A percentile compares a stretch with the other conserved stretches of the same genome.
phyloP scores from a whole-genome alignment of 2,329 filamentous ascomycete species.

The Cladosporium sp. region DNA sequence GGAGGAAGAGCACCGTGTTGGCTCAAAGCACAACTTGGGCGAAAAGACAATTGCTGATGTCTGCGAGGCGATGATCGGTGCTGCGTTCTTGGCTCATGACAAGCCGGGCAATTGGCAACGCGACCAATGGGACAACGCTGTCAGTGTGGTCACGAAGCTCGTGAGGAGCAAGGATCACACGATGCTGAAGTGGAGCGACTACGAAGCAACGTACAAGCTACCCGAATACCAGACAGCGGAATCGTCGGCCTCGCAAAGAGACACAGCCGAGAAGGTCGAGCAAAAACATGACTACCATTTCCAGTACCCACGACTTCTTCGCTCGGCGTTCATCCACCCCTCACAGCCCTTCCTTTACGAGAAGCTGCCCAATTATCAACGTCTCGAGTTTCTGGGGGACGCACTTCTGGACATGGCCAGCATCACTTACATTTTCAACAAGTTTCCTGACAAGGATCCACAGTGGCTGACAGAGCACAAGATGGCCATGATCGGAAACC shows the following conservation, averaged over 20 bases:
- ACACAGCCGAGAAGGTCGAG: constrained; percentile 61
- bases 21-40: constrained; percentile 59
- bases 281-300: constrained; percentile 60
- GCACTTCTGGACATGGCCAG: constrained; percentile 79
- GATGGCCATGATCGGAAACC: constrained; percentile 98
- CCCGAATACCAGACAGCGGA: constrained; percentile 64
- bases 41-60: constrained; percentile 81
- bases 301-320: constrained; percentile 65
- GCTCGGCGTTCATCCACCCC: constrained; percentile 82
- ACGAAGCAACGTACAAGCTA: constrained; percentile 60
- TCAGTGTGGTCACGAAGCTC: constrained; percentile 61
- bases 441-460: constrained; percentile 72
- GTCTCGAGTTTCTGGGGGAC: constrained; percentile 88
- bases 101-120: constrained; percentile 35
- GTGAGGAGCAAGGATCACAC: constrained; percentile 64
- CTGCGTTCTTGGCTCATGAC: constrained; percentile 58
- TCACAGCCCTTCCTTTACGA: constrained; percentile 72
- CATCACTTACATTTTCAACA: constrained; percentile 73
- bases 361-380: constrained; percentile 79
- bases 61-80: constrained; percentile 89
- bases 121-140: constrained; percentile 52
- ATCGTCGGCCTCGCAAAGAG: constrained; percentile 59
- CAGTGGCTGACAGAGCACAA: constrained; percentile 99
- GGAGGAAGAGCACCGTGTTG: constrained; percentile 25
- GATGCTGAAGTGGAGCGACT: constrained; percentile 66